Evolutionary conservation across 805 yeast genomes (phyloP).

Genomic region (Isabelozyma pseudorhagii): DNA sequence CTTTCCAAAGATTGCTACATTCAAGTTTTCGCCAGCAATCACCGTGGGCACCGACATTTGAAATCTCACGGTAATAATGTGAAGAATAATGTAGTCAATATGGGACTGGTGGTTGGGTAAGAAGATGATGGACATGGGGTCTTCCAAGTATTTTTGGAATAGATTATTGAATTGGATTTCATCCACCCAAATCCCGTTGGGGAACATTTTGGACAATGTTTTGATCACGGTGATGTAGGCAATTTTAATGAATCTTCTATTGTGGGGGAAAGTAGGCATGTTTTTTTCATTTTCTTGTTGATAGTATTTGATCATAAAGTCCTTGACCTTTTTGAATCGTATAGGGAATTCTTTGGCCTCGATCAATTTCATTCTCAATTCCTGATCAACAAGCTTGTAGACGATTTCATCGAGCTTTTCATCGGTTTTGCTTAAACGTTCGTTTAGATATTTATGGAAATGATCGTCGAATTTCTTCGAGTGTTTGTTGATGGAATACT

Average conservation of each 20-base stretch:
- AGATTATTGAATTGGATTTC: conserved; percentile 25
- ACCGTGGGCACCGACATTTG: conserved; percentile 54
- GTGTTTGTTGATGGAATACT: conserved; percentile 30
- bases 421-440: conserved; percentile 29
- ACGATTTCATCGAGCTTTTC: conserved; percentile 33
- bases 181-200: conserved; percentile 40
- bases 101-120: conserved; percentile 64
- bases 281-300: conserved; percentile 31
- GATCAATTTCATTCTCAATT: conserved; percentile 35
- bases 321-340: conserved; percentile 34
- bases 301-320: conserved; percentile 37
- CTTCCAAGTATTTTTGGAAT: conserved; percentile 26
- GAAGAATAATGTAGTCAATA: conserved; percentile 57
- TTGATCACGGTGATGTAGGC: conserved; percentile 38
- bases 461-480: conserved; percentile 24
- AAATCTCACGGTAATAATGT: conserved; percentile 50
- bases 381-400: conserved; percentile 32
- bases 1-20: conserved; percentile 53
- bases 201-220: conserved; percentile 34
- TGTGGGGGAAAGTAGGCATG: conserved; percentile 29
- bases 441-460: conserved; percentile 27
- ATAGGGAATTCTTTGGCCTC: conserved; percentile 26
- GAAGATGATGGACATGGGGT: conserved; percentile 46
- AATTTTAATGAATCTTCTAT: conserved; percentile 22
- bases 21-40: conserved; percentile 65